Conservation (phyloP, 805 yeast species). For the Cyberlindnera veronae region DNA sequence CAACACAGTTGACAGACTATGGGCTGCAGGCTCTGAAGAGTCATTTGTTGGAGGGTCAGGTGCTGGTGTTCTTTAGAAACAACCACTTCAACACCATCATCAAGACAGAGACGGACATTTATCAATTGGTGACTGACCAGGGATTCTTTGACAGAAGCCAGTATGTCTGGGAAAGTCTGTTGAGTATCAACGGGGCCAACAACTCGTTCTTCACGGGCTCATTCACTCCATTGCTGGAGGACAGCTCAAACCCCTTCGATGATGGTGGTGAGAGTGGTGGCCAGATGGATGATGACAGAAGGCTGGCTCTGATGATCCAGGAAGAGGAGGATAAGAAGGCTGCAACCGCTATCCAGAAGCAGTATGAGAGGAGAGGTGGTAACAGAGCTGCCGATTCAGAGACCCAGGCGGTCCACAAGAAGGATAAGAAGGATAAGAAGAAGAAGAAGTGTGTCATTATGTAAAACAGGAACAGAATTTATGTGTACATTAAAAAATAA, state of each 20-base stretch:
- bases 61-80: constrained; percentile 79
- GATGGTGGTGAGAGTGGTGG: constrained; percentile 18
- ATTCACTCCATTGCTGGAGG: constrained; percentile 42
- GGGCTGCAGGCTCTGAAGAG: constrained; percentile 54
- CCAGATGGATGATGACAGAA: constrained; percentile 36
- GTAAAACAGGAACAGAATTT: constrained; percentile 10
- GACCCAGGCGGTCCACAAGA: constrained; percentile 1
- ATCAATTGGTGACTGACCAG: constrained; percentile 67
- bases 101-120: constrained; percentile 48
- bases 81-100: constrained; percentile 80
- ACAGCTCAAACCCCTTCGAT: constrained; percentile 19
- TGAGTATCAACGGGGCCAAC: constrained; percentile 62
- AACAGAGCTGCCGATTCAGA: not conserved
- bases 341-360: constrained; percentile 43
- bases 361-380: constrained; percentile 21
- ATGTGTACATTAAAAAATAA: not conserved
- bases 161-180: constrained; percentile 82
- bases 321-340: constrained; percentile 53
- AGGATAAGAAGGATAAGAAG: constrained; percentile 13
- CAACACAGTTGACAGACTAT: constrained; percentile 69
- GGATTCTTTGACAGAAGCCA: constrained; percentile 47
- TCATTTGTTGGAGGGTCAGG: constrained; percentile 46
- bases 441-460: constrained; percentile 25
- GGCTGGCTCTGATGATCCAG: constrained; percentile 44
- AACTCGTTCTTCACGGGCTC: constrained; percentile 68